Evolutionary conservation across 116 monocot species (phyloP).

Genomic region (Zostera marina): DNA sequence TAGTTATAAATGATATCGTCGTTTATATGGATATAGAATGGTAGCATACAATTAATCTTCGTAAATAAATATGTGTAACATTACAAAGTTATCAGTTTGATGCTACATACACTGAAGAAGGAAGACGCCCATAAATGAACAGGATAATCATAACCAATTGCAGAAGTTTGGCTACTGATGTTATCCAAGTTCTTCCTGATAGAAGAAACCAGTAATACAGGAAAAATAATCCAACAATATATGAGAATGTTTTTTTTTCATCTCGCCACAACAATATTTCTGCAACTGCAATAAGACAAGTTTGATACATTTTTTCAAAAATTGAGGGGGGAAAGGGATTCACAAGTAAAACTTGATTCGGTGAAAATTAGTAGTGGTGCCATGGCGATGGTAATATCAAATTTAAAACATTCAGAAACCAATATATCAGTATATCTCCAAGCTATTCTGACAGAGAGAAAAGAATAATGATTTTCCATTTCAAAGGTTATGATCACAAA

Average conservation of each 20-base stretch:
- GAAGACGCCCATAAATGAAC: constrained; percentile 39
- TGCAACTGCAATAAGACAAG: constrained; percentile 37
- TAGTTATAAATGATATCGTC: too few species aligned
- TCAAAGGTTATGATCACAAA: too few species aligned
- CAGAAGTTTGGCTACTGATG: constrained; percentile 48
- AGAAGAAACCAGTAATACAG: constrained; percentile 71
- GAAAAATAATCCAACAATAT: constrained; percentile 32
- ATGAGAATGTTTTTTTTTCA: constrained; percentile 75
- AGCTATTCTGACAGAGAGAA: too few species aligned
- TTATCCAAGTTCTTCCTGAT: constrained; percentile 65
- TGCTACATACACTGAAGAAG: constrained; percentile 41
- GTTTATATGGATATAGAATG: too few species aligned
- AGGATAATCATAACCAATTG: constrained; percentile 34
- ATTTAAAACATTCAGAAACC: too few species aligned
- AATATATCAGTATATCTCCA: too few species aligned
- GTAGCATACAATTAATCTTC: background rate
- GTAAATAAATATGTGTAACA: background rate
- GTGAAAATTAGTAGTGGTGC: background rate
- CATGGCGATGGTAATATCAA: background rate
- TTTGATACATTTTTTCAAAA: background rate
- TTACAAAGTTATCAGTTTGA: background rate
- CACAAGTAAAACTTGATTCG: background rate
- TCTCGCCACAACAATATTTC: constrained; percentile 74
- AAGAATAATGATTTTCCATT: too few species aligned
- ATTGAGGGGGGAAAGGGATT: background rate